These are phyloP conservation scores for Grosmannia clavigera DNA, from an alignment of 2,329 filamentous ascomycete species.

Conservation along the genomic window DNA sequence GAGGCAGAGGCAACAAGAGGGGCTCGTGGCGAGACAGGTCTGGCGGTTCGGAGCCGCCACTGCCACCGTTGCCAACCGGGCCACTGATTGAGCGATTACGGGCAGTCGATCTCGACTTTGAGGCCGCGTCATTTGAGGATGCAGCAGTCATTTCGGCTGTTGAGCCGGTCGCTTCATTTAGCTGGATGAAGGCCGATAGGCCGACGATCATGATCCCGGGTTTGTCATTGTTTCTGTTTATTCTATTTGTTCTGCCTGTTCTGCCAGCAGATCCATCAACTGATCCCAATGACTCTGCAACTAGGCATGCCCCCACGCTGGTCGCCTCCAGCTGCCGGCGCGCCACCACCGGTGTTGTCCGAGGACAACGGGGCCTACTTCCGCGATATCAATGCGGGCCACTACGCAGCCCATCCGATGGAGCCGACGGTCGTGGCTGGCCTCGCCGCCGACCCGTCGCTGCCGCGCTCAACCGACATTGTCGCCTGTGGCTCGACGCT, in stretches of 20 bases:
- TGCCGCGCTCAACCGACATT: conserved; percentile 34
- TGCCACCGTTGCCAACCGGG: conserved; percentile 3
- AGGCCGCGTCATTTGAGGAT: conserved; percentile 8
- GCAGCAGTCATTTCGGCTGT: conserved; percentile 15
- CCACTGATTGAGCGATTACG: conserved; percentile 10
- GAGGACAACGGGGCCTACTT: conserved; percentile 38
- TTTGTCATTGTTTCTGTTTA: conserved; percentile 1
- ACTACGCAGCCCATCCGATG: conserved; percentile 34
- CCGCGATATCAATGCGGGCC: conserved; percentile 41
- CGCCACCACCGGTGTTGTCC: conserved; percentile 19
- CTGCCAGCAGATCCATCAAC: no score
- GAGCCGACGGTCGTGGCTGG: conserved; percentile 32
- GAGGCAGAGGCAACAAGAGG: no score
- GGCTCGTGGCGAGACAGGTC: not conserved
- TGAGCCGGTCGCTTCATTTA: conserved; percentile 22
- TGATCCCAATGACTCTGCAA: no score
- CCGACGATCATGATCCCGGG: conserved; percentile 22
- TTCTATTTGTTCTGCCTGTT: no score
- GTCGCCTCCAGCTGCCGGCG: conserved; percentile 24
- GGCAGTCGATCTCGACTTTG: conserved; percentile 9
- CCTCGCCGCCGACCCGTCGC: conserved; percentile 23
- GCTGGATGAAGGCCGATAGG: conserved; percentile 19
- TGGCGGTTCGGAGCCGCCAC: no score
- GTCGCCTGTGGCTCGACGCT: conserved; percentile 49
- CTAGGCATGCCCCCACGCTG: conserved; percentile 38